These are phyloP conservation scores for Paramecium sexaurelia DNA, from an alignment of 73 alveolate species.

Conservation along the genomic window DNA sequence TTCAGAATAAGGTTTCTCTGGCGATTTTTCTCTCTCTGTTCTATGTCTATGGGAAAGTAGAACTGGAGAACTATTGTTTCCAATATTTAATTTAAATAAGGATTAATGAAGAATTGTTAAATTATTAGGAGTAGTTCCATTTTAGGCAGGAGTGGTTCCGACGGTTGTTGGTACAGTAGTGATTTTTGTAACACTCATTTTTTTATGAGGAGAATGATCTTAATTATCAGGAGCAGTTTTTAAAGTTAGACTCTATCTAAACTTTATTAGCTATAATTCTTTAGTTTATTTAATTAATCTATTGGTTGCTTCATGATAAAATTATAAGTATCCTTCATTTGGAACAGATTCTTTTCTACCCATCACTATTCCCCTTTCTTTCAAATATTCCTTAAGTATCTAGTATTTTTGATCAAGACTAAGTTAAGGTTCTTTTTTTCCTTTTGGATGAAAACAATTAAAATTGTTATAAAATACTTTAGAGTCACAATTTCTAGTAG, in stretches of 20 bases:
- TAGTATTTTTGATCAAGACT: not conserved
- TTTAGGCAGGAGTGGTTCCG: not conserved
- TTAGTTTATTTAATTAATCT: constrained; percentile 10
- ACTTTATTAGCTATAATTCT: not conserved
- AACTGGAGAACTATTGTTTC: not conserved
- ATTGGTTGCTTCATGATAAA: not conserved
- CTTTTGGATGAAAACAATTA: not conserved
- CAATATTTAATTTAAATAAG: not conserved
- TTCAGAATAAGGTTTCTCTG: not conserved
- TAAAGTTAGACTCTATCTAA: not conserved
- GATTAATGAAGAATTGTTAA: not conserved
- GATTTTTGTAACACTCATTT: not conserved
- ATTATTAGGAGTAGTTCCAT: not conserved
- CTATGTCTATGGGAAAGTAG: not conserved
- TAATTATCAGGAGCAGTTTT: not conserved
- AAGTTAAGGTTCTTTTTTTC: not conserved
- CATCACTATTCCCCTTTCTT: not conserved
- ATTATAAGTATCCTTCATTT: not conserved
- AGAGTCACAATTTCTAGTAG: not conserved
- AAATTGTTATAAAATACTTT: not conserved
- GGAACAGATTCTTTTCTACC: not conserved
- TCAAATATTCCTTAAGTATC: constrained; percentile 2
- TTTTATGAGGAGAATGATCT: not conserved
- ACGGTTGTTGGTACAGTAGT: not conserved
- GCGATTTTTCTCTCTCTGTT: not conserved